Conservation (phyloP, 2,329 filamentous ascomycete genomes). For the Sclerotinia borealis region DNA sequence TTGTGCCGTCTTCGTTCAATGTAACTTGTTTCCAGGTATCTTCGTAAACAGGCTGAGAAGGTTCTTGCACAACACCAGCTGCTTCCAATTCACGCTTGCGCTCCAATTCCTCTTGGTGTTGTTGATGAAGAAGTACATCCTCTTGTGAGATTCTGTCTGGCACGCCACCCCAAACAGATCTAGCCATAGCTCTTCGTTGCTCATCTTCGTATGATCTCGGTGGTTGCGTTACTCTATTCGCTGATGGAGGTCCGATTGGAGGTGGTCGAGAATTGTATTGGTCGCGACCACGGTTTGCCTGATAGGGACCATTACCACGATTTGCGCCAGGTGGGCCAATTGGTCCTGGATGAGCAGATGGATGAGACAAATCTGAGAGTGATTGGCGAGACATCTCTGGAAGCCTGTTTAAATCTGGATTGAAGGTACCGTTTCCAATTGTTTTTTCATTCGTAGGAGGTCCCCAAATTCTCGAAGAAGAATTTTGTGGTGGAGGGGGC, state of each 20-base stretch:
- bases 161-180: constrained; percentile 23
- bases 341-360: constrained; percentile 29
- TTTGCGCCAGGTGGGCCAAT: constrained; percentile 32
- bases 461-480: constrained; percentile 59
- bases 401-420: constrained; percentile 48
- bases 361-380: constrained; percentile 22
- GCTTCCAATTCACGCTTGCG: constrained; percentile 24
- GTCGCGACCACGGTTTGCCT: constrained; percentile 28
- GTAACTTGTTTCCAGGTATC: constrained; percentile 31
- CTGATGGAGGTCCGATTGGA: constrained; percentile 24
- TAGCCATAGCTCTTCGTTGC: constrained; percentile 14
- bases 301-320: constrained; percentile 26
- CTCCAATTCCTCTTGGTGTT: constrained; percentile 24
- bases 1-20: constrained; percentile 29
- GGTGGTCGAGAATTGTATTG: constrained; percentile 32
- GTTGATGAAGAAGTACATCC: constrained; percentile 19
- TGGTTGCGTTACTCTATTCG: constrained; percentile 21
- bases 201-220: constrained; percentile 18
- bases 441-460: constrained; percentile 62
- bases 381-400: constrained; percentile 28
- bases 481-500: constrained; percentile 35
- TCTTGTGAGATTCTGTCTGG: constrained; percentile 26
- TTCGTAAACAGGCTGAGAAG: constrained; percentile 22
- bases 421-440: constrained; percentile 74
- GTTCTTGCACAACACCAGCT: constrained; percentile 21